These are phyloP conservation scores for Suillus variegatus DNA, from an alignment of 768 basidiomycete species.

Conservation along the genomic window DNA sequence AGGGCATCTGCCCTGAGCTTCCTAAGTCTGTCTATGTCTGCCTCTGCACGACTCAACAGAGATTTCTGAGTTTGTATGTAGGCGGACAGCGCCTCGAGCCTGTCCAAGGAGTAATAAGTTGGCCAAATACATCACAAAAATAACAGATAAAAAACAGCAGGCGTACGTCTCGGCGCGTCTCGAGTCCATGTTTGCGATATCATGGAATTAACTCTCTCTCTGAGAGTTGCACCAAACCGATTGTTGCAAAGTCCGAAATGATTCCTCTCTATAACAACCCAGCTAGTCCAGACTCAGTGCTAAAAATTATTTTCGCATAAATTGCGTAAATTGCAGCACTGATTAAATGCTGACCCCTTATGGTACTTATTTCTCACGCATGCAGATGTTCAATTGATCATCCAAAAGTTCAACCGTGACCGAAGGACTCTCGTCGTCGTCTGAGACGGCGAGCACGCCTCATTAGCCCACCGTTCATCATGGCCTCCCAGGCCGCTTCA, in stretches of 20 bases:
- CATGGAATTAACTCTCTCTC: conserved; percentile 28
- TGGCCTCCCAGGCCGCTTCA: conserved; percentile 21
- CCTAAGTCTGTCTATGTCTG: conserved; percentile 61
- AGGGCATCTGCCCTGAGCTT: conserved; percentile 42
- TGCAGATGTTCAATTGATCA: conserved; percentile 12
- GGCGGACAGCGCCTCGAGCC: conserved; percentile 59
- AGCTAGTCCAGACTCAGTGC: not conserved
- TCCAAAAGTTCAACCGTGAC: conserved; percentile 9
- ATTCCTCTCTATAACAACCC: conserved; percentile 1
- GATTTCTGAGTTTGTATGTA: conserved; percentile 65
- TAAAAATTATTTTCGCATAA: conserved; percentile 22
- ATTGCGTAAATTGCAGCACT: conserved; percentile 1
- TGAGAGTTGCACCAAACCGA: conserved; percentile 4
- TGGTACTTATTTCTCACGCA: conserved; percentile 28
- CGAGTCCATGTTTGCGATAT: conserved; percentile 30
- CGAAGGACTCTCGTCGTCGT: conserved; percentile 23
- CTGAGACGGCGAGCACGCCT: conserved; percentile 29
- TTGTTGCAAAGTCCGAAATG: not conserved
- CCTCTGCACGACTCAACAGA: conserved; percentile 58
- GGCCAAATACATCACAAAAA: conserved; percentile 2
- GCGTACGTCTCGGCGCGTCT: conserved; percentile 38
- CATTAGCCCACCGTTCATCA: conserved; percentile 23
- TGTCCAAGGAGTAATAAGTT: conserved; percentile 9
- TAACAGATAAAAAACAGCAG: not conserved
- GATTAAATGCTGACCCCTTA: conserved; percentile 5